phyloP scores from a whole-genome alignment of 2,329 filamentous ascomycete species.

The Phialemoniopsis sp. region DNA sequence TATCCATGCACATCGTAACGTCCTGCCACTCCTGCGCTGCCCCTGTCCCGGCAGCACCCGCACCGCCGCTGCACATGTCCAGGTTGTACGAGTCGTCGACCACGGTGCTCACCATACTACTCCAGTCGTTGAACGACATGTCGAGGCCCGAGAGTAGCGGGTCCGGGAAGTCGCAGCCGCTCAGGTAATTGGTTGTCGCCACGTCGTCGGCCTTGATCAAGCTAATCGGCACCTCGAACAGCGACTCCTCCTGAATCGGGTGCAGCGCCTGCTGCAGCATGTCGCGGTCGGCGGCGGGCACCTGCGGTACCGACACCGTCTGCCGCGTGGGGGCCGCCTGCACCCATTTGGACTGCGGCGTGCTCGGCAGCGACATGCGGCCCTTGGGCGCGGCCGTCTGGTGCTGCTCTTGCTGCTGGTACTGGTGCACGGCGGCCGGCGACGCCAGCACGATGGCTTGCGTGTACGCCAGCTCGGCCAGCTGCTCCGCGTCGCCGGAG shows the following conservation, averaged over 20 bases:
- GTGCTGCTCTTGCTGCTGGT: not conserved
- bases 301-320: not conserved
- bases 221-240: not conserved
- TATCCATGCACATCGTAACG: too few relatives aligned
- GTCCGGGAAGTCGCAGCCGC: not conserved
- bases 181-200: not conserved
- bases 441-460: constrained; percentile 29
- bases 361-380: not conserved
- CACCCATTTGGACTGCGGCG: constrained; percentile 2
- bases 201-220: constrained; percentile 1
- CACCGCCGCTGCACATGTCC: too few relatives aligned
- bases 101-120: constrained; percentile 7
- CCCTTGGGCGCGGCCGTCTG: constrained; percentile 1
- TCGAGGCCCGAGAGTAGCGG: not conserved
- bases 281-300: too few relatives aligned
- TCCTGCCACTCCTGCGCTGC: too few relatives aligned
- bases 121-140: constrained; percentile 4
- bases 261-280: too few relatives aligned
- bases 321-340: too few relatives aligned
- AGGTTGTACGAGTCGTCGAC: constrained; percentile 5
- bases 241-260: not conserved
- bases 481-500: constrained; percentile 49
- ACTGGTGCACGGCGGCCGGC: not conserved
- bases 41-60: too few relatives aligned
- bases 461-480: constrained; percentile 56